Conservation (phyloP, 2,329 filamentous ascomycete genomes). For the Mycocentrospora acerina region DNA sequence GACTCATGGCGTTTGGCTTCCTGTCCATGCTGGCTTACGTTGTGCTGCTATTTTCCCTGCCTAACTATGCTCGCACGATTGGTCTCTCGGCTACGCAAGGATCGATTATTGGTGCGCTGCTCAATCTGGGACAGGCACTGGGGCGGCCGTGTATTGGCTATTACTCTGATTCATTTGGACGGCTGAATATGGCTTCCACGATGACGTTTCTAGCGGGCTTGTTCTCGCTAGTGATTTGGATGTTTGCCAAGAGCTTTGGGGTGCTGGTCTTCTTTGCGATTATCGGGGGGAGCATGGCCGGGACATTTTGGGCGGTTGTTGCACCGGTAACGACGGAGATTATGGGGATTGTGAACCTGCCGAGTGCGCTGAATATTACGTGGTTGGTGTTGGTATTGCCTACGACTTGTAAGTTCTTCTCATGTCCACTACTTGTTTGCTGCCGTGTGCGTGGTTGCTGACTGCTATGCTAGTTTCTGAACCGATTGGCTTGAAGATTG, state of each 20-base stretch:
- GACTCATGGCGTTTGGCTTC: conserved; percentile 68
- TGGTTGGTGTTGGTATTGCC: conserved; percentile 74
- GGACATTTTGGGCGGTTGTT: conserved; percentile 66
- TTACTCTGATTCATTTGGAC: conserved; percentile 68
- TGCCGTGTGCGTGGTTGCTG: conserved; percentile 1
- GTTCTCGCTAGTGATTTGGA: conserved; percentile 71
- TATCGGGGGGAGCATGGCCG: conserved; percentile 65
- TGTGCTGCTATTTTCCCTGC: conserved; percentile 73
- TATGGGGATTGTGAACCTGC: conserved; percentile 68
- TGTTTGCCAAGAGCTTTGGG: conserved; percentile 66
- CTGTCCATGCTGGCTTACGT: conserved; percentile 74
- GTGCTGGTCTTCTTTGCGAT: conserved; percentile 72
- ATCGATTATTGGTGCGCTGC: conserved; percentile 69
- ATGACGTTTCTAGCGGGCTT: conserved; percentile 67
- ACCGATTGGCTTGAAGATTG: conserved; percentile 58
- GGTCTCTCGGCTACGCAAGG: conserved; percentile 69
- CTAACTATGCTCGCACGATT: conserved; percentile 70
- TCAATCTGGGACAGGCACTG: conserved; percentile 67
- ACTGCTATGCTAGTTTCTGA: conserved; percentile 46
- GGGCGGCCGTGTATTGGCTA: conserved; percentile 73
- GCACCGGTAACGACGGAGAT: conserved; percentile 73
- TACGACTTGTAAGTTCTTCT: conserved; percentile 56
- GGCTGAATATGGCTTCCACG: conserved; percentile 70
- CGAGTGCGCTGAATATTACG: conserved; percentile 67
- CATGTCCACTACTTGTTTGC: background rate